phyloP scores from a whole-genome alignment of 257 asterid species.

The Striga asiatica region DNA sequence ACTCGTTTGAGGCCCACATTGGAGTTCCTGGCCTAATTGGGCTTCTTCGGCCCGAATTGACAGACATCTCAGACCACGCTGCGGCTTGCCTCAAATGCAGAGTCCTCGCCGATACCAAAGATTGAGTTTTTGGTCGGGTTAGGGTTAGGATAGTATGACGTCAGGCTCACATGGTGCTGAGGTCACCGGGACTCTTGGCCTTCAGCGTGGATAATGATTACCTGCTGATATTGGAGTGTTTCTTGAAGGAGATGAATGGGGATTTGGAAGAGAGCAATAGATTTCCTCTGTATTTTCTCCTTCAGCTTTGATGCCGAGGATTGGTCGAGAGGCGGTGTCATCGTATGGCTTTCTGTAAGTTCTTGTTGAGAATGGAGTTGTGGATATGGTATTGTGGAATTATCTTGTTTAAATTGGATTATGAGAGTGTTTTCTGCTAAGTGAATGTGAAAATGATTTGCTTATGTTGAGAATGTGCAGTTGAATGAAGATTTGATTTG shows the following conservation, averaged over 20 bases:
- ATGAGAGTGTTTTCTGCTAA: background rate
- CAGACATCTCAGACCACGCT: constrained; percentile 55
- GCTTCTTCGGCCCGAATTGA: constrained; percentile 41
- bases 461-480: too few relatives aligned
- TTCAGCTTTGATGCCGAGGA: constrained; percentile 46
- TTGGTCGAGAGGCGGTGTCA: background rate
- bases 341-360: constrained; percentile 22
- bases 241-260: constrained; percentile 61
- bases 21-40: constrained; percentile 41
- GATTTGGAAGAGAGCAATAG: constrained; percentile 55
- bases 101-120: constrained; percentile 52
- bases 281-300: constrained; percentile 80
- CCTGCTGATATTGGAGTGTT: constrained; percentile 56
- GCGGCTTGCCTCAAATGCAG: constrained; percentile 68
- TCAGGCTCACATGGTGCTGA: constrained; percentile 58
- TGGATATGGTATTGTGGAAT: background rate
- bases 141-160: constrained; percentile 48
- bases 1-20: constrained; percentile 57
- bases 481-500: too few relatives aligned
- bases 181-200: constrained; percentile 82
- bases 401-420: background rate
- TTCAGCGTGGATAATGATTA: constrained; percentile 73
- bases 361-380: constrained; percentile 5
- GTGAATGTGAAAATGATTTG: too few relatives aligned
- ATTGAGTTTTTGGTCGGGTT: constrained; percentile 42